Conservation (phyloP, 371 early-diverging fungal genomes). For the Synchytrium microbalum region DNA sequence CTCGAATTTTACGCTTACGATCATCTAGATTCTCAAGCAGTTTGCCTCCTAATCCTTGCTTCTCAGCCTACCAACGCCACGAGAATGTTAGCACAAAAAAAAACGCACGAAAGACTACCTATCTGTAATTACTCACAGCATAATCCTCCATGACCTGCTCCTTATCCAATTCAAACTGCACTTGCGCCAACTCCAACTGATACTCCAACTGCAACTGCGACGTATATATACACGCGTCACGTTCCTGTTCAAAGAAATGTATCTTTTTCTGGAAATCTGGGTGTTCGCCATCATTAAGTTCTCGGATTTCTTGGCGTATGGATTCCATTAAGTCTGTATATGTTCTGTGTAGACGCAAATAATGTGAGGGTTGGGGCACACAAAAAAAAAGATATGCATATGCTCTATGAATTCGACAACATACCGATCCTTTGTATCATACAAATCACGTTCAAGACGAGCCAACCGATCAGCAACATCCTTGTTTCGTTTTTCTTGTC, state of each 20-base stretch:
- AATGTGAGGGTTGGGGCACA: background rate
- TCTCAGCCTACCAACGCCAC: conserved; percentile 44
- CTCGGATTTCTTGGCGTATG: conserved; percentile 22
- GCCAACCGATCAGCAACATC: conserved; percentile 27
- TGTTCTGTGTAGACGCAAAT: conserved; percentile 14
- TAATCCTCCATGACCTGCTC: conserved; percentile 37
- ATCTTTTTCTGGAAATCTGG: conserved; percentile 56
- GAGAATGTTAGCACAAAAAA: conserved; percentile 3
- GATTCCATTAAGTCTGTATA: conserved; percentile 25
- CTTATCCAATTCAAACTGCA: conserved; percentile 22
- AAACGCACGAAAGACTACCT: background rate
- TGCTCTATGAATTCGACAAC: background rate
- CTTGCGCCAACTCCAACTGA: conserved; percentile 58
- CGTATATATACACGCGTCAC: conserved; percentile 44
- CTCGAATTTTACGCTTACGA: conserved; percentile 62
- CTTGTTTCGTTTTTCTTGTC: conserved; percentile 25
- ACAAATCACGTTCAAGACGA: conserved; percentile 25
- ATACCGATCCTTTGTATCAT: conserved; percentile 28
- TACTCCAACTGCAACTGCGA: conserved; percentile 59
- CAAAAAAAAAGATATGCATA: background rate
- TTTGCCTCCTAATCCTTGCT: conserved; percentile 62
- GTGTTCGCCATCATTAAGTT: conserved; percentile 37
- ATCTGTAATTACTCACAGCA: conserved; percentile 29
- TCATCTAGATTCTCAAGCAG: conserved; percentile 66
- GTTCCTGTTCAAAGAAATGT: conserved; percentile 46